These are phyloP conservation scores for Lentinula aciculospora DNA, from an alignment of 768 basidiomycete species.

Conservation along the genomic window DNA sequence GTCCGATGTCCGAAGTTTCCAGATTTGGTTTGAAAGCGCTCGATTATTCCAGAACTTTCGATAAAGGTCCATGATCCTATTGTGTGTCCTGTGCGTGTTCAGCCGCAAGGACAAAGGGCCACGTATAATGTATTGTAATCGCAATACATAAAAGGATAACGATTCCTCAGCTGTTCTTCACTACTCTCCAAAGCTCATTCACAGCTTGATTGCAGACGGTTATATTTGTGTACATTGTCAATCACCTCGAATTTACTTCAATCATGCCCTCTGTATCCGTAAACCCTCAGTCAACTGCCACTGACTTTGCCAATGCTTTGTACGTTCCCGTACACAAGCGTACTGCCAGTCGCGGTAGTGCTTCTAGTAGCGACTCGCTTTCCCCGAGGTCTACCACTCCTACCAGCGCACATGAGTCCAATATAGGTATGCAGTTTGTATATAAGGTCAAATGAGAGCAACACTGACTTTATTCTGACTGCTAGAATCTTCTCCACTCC, in stretches of 20 bases:
- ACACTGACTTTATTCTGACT: neutral
- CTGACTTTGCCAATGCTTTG: neutral
- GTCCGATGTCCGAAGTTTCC: neutral
- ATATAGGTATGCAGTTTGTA: neutral
- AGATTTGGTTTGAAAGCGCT: neutral
- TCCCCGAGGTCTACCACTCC: neutral
- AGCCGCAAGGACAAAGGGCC: neutral
- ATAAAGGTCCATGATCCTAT: neutral
- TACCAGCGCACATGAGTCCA: slow-evolving; percentile 1
- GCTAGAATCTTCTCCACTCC: neutral
- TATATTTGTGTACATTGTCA: neutral
- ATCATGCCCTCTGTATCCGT: neutral
- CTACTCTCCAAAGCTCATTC: neutral
- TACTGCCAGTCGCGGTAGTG: neutral
- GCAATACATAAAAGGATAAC: neutral
- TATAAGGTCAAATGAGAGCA: neutral
- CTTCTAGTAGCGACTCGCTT: neutral
- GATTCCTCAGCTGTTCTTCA: too few species aligned
- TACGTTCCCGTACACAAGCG: slow-evolving; percentile 8
- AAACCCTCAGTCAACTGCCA: neutral
- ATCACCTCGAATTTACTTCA: neutral
- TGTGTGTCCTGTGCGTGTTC: neutral
- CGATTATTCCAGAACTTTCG: neutral
- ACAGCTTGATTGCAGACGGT: neutral
- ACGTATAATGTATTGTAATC: neutral